A percentile compares a stretch with the other conserved stretches of the same genome.
Evolutionary conservation across 164 flowering plant genomes (phyloP).

Genomic region (Kalanchoe fedtschenkoi): DNA sequence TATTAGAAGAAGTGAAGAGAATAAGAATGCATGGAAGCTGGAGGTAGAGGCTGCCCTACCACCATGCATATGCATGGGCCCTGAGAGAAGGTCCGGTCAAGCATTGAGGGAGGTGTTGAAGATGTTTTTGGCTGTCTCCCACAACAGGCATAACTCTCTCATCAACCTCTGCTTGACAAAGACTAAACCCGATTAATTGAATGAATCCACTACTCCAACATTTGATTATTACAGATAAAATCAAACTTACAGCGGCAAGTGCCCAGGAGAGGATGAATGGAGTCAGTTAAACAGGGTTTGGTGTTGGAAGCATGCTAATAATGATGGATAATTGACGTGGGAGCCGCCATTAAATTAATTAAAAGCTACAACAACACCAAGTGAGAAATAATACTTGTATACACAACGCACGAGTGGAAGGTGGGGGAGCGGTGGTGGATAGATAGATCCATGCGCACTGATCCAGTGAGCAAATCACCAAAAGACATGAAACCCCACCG

Average conservation of each 20-base stretch:
- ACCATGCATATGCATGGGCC: conserved; percentile 4
- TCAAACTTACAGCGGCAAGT: too few species aligned
- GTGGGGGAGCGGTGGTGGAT: background rate
- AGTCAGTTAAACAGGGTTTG: background rate
- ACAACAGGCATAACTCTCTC: background rate
- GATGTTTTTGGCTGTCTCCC: background rate
- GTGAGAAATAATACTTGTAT: too few species aligned
- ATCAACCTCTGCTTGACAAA: background rate
- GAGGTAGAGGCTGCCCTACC: background rate
- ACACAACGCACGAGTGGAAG: conserved; percentile 5
- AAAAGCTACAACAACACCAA: too few species aligned
- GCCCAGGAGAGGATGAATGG: background rate
- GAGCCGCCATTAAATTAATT: background rate
- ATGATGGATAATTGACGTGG: background rate
- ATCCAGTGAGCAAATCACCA: background rate
- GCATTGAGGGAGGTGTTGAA: background rate
- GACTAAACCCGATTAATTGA: background rate
- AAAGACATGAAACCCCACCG: conserved; percentile 2
- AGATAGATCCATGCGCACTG: background rate
- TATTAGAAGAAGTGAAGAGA: too few species aligned
- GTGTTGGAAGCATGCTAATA: conserved; percentile 1
- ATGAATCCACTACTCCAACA: background rate
- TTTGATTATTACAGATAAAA: background rate
- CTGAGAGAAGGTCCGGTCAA: background rate
- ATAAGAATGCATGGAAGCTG: background rate